Evolutionary conservation across 1,284 basidiomycete species (phyloP).

Genomic region (Marasmius sp.): DNA sequence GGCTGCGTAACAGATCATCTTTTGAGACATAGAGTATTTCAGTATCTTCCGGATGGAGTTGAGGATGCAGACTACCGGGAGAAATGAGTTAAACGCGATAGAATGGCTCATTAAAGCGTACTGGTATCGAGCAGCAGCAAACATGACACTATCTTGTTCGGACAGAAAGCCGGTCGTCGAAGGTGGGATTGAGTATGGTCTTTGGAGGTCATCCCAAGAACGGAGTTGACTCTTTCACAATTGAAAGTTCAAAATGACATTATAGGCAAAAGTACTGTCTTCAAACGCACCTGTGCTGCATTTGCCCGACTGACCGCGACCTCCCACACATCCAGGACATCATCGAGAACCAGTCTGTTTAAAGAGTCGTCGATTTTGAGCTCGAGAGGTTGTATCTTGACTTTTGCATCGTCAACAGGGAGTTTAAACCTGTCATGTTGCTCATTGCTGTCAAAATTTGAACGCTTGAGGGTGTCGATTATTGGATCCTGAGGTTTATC

Average conservation of each 20-base stretch:
- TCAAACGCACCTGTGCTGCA: background rate
- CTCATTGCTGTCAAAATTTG: background rate
- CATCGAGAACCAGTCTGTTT: too few relatives aligned
- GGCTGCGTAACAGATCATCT: conserved; percentile 46
- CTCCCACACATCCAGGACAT: background rate
- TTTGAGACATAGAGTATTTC: conserved; percentile 44
- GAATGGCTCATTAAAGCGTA: conserved; percentile 31
- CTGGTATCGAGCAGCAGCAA: conserved; percentile 56
- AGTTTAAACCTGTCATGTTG: background rate
- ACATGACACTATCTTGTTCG: conserved; percentile 53
- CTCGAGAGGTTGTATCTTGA: background rate
- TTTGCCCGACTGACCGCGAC: background rate
- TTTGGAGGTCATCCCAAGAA: conserved; percentile 61
- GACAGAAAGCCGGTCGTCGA: conserved; percentile 57
- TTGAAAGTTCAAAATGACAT: background rate
- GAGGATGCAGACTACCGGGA: conserved; percentile 39
- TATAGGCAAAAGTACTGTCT: background rate
- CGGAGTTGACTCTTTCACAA: conserved; percentile 39
- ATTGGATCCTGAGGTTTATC: conserved; percentile 79
- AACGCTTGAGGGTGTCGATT: conserved; percentile 49
- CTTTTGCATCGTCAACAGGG: background rate
- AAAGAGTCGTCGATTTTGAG: background rate
- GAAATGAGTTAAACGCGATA: background rate
- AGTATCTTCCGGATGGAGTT: conserved; percentile 34
- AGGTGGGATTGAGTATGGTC: conserved; percentile 27